Conservation (phyloP, 176 grass and related monocot species). For the Phyllostachys edulis region DNA sequence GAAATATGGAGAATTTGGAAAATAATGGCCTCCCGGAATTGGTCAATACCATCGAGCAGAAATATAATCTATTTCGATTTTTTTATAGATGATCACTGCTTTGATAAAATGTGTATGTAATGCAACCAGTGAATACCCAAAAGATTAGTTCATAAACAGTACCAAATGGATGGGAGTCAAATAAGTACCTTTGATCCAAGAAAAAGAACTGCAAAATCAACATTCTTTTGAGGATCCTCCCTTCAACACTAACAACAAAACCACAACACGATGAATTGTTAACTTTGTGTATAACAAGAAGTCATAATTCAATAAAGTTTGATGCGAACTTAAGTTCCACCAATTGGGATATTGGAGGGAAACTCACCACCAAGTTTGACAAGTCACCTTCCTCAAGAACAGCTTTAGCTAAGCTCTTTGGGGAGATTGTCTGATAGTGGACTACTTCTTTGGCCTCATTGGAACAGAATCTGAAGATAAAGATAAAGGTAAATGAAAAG, state of each 20-base stretch:
- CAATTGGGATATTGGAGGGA: constrained; percentile 1
- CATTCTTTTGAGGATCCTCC: constrained; percentile 39
- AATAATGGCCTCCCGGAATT: not conserved
- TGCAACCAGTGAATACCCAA: not conserved
- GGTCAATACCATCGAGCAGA: not conserved
- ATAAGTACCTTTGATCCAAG: constrained; percentile 77
- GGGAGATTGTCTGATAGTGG: constrained; percentile 70
- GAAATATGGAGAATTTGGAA: constrained; percentile 14
- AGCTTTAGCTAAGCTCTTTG: constrained; percentile 60
- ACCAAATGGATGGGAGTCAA: constrained; percentile 3
- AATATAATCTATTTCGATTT: not conserved
- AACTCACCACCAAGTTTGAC: constrained; percentile 83
- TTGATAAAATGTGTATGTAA: not conserved
- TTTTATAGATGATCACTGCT: not conserved
- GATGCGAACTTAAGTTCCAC: not conserved
- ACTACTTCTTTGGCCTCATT: constrained; percentile 60
- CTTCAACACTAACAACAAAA: constrained; percentile 62
- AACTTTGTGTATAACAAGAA: not conserved
- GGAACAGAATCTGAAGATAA: constrained; percentile 51
- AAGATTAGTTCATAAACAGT: constrained; percentile 5
- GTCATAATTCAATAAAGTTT: not conserved
- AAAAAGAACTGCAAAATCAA: constrained; percentile 81
- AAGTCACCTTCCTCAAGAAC: constrained; percentile 88
- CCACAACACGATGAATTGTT: constrained; percentile 12
- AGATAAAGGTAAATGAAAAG: constrained; percentile 24